Evolutionary conservation across 2,329 filamentous ascomycete genomes (phyloP), one percentile per base, ranked within the genome.

Genomic region (Ceratocystis variospora): DNA sequence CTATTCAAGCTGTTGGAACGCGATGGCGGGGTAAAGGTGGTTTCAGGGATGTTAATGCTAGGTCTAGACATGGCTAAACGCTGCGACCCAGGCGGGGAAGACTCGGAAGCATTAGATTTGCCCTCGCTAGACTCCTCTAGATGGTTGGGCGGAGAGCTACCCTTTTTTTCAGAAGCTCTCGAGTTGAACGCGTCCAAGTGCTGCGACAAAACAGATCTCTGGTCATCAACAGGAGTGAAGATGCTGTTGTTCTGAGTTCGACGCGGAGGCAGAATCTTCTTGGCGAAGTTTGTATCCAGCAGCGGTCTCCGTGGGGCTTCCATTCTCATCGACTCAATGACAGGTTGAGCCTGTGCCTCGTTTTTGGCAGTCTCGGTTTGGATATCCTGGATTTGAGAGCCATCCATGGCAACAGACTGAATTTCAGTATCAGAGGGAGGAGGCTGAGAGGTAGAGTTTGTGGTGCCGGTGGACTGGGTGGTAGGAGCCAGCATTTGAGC

Each of bases 171-270:
- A 17, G 80, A 75, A 62, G 85, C 84, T 2, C 82, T 79, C 8
- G 84, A 80, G 57, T 33, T 57, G 70, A 88, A 87, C 1, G 83
- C 83, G 17, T 84, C 86, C 69, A 89, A 86, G 74, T 96, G 91
- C 70, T 93, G 89, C 12, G 90, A 90, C 55, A 96, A 77, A 67
- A 96, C 87, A 0, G 92, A 96, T 62, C 89, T 84, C 71, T 88
- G 91, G 73, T 96, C 92, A 72, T 97, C 94, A 69, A 99, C 96
- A 0, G 94, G 94, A 0, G 94, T 99, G 73, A 97, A 97, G 68
- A 99, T 97, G 74, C 73, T 92, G 87, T 25, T 87, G 87, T 74
- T 92, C 92, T 44, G 66, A 10, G 63, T 33, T 8, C 66, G 62
- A 15, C 89, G 86, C 72, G 87, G 88, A 1, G 87, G 86, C 69